Evolutionary conservation across 2,329 filamentous ascomycete species (phyloP).

Genomic region (Colletotrichum zoysiae): DNA sequence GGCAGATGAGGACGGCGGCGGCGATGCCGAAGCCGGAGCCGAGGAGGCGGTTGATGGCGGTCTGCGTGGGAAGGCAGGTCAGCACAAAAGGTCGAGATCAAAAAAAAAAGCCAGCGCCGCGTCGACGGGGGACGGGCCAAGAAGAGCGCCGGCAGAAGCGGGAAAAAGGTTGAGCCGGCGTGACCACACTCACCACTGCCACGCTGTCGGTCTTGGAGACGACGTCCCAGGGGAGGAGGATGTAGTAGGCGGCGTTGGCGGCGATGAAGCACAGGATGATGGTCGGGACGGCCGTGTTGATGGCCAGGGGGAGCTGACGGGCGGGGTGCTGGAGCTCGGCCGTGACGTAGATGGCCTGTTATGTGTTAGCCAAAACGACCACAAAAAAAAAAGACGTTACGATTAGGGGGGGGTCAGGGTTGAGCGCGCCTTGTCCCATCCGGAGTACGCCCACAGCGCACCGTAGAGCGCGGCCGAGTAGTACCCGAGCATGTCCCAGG

Average conservation of each 20-base stretch:
- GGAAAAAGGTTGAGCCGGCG: no score
- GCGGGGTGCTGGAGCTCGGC: constrained; percentile 65
- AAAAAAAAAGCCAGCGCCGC: no score
- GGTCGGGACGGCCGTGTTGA: constrained; percentile 71
- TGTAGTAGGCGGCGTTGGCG: constrained; percentile 72
- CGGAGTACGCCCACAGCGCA: constrained; percentile 74
- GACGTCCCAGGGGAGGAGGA: constrained; percentile 70
- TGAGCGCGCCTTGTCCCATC: constrained; percentile 71
- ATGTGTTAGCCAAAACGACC: background rate
- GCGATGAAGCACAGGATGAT: constrained; percentile 71
- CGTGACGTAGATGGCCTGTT: constrained; percentile 66
- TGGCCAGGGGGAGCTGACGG: constrained; percentile 69
- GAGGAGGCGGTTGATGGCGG: constrained; percentile 67
- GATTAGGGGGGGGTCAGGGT: fast-evolving
- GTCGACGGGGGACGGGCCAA: no score
- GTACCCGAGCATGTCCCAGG: constrained; percentile 72
- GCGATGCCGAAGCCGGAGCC: constrained; percentile 66
- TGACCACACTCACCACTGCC: constrained; percentile 64
- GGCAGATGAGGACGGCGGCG: constrained; percentile 68
- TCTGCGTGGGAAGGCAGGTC: constrained; percentile 51
- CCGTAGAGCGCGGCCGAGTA: constrained; percentile 72
- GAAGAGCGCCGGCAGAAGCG: no score
- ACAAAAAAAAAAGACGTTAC: background rate
- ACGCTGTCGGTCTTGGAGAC: constrained; percentile 72
- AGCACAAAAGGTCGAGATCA: constrained; percentile 17